Evolutionary conservation across 2,329 filamentous ascomycete species (phyloP).

Genomic region (Hypoxylon sp.): DNA sequence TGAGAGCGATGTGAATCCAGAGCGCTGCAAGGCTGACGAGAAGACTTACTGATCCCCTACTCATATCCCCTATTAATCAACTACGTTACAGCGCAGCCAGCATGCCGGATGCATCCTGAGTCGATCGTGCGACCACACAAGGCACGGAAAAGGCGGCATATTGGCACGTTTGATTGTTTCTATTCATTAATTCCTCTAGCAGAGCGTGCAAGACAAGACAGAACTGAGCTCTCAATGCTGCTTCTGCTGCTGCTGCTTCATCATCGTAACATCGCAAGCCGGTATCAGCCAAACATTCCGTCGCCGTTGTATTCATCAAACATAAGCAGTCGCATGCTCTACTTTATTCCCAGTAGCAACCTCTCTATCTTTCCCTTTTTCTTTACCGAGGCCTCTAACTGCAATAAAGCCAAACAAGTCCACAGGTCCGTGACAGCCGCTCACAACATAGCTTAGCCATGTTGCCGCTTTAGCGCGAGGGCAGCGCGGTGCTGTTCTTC

Average conservation of each 20-base stretch:
- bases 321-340: conserved; percentile 32
- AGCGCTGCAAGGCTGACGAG: conserved; percentile 20
- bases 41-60: neutral
- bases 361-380: conserved; percentile 1
- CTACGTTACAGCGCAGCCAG: neutral
- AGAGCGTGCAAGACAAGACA: neutral
- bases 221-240: conserved; percentile 16
- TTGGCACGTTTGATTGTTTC: conserved; percentile 28
- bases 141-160: neutral
- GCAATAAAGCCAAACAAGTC: conserved; percentile 15
- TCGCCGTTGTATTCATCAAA: conserved; percentile 40
- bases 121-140: neutral
- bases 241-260: no score
- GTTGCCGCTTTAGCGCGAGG: conserved; percentile 45
- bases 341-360: conserved; percentile 23
- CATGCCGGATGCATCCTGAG: neutral
- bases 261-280: conserved; percentile 33
- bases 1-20: no score
- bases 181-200: conserved; percentile 33
- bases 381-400: conserved; percentile 42
- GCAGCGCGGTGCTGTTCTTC: conserved; percentile 49
- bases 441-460: conserved; percentile 4
- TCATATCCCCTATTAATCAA: neutral
- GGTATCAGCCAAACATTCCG: conserved; percentile 34
- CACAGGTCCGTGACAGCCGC: neutral